These are phyloP conservation scores for Acer negundo DNA, from an alignment of 345 rosid species.

Conservation along the genomic window DNA sequence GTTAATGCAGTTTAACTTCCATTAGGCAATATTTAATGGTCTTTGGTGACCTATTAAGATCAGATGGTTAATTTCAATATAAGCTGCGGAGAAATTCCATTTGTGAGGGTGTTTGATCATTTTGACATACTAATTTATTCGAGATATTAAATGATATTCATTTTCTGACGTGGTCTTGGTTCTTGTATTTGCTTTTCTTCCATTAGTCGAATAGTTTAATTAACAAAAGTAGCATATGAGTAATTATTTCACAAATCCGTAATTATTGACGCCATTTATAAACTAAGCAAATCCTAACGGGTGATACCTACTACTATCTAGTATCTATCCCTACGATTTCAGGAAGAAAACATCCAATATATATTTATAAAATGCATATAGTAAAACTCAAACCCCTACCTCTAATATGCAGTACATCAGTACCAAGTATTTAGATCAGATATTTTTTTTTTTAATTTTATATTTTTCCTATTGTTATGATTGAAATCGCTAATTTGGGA, in stretches of 20 bases:
- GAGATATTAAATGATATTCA: background rate
- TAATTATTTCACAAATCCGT: background rate
- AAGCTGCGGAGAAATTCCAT: conserved; percentile 18
- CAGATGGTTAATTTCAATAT: conserved; percentile 17
- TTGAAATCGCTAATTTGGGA: too few species aligned
- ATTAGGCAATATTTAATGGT: background rate
- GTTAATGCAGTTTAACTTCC: conserved; percentile 25
- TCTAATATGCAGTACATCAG: too few species aligned
- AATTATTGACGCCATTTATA: background rate
- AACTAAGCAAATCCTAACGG: background rate
- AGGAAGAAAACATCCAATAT: too few species aligned
- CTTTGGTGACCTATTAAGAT: background rate
- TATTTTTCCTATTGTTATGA: too few species aligned
- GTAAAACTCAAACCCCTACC: too few species aligned
- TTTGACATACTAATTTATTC: background rate
- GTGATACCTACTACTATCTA: too few species aligned
- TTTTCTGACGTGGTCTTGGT: too few species aligned
- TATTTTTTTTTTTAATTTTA: too few species aligned
- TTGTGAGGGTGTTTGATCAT: background rate
- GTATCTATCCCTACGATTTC: too few species aligned
- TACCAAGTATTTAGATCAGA: too few species aligned
- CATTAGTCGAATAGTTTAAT: background rate
- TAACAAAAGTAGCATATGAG: background rate
- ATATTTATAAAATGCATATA: too few species aligned
- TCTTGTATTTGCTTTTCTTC: too few species aligned